Percentiles rank a stretch among this genome's conserved stretches.
These are phyloP conservation scores for Trametopsis cervina DNA, from an alignment of 768 basidiomycete species.

Conservation along the genomic window DNA sequence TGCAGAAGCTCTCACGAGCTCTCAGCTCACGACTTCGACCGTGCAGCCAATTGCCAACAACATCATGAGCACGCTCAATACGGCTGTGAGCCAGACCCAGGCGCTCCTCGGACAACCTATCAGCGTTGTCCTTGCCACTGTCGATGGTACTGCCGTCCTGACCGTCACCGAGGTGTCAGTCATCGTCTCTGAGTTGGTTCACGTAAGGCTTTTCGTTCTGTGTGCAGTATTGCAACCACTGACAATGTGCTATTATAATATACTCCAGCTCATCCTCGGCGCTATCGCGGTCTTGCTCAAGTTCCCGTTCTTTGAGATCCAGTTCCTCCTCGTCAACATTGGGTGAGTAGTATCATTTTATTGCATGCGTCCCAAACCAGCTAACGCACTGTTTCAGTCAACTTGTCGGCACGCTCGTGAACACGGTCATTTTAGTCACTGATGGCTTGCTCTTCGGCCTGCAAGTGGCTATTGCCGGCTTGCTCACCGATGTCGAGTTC, in stretches of 20 bases:
- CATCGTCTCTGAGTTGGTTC: conserved; percentile 18
- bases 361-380: too few relatives aligned
- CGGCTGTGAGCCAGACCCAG: conserved; percentile 20
- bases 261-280: conserved; percentile 22
- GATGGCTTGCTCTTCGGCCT: too few relatives aligned
- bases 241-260: background rate
- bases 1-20: background rate
- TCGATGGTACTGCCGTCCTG: conserved; percentile 18
- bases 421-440: too few relatives aligned
- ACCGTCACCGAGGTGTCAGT: conserved; percentile 21
- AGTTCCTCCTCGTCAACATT: conserved; percentile 17
- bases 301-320: conserved; percentile 14
- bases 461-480: too few relatives aligned
- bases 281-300: conserved; percentile 22
- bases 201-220: conserved; percentile 15
- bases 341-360: too few relatives aligned
- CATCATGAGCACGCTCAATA: conserved; percentile 21
- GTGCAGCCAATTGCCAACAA: conserved; percentile 18
- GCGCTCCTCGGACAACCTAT: conserved; percentile 21
- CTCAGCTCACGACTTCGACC: conserved; percentile 5
- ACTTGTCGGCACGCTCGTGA: too few relatives aligned
- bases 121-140: conserved; percentile 21
- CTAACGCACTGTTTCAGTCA: too few relatives aligned
- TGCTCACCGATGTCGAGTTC: too few relatives aligned
- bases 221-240: background rate